Evolutionary conservation across 2,329 filamentous ascomycete genomes (phyloP), one percentile per base, ranked within the genome.

Genomic region (Lachnellula occidentalis): DNA sequence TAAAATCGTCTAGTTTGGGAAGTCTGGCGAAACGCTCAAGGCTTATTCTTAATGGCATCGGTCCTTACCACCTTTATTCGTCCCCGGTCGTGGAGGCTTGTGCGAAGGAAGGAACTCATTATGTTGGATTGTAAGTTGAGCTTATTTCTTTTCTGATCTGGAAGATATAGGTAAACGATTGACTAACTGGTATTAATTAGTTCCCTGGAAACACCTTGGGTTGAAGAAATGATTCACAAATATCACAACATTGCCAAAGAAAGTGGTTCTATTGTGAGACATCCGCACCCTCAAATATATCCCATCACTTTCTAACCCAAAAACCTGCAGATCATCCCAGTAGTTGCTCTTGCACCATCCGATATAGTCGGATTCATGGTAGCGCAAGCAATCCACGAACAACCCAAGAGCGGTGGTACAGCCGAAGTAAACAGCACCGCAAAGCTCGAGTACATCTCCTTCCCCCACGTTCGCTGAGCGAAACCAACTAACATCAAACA

Each of bases 21-120:
- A 17, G 37, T 11, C 45, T 64, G 22, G 56, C 48, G 21, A 39
- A 34, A 15, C 48, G 45, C 65, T 82, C 82, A 2, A 76, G 73
- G 53, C 71, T 86, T 17, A 64, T 87, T 24, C 76, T 86, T 66
- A 83, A 80, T 47, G 81, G 79, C 12, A 75, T 86, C 27, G 83
- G 83, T 1, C 83, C 83, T 0, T 88, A 83, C 66, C 76, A 81
- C 71, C 71, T 79, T 51, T 83, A 85, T 67, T 84, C 83, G n/a
- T 78, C 79, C 34, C 79, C 79, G 1, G 80, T 86, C 4, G 76
- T 88, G 8, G 79, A 83, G 61, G 83, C 83, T 6, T 87, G 83
- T 64, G 83, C 81, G 3, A 73, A 77, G 50, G 79, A 77, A 59
- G 83, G 85, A 5, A 87, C 85, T 4, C 83, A 87, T 67, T 87